These are phyloP conservation scores for Russula compacta DNA, from an alignment of 768 basidiomycete genomes.

Conservation along the genomic window DNA sequence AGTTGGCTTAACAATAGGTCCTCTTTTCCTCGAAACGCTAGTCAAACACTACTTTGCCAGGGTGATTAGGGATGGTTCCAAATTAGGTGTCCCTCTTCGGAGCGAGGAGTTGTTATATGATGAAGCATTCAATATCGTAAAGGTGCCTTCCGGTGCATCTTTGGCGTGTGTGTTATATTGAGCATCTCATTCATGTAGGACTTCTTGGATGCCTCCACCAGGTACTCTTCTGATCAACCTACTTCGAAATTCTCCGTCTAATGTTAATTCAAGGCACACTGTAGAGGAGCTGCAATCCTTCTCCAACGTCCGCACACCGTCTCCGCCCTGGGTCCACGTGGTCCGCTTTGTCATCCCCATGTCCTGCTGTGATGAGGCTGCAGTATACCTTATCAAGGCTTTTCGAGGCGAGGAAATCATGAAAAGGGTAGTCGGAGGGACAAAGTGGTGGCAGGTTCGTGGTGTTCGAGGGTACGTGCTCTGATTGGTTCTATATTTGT, in stretches of 20 bases:
- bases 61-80: slow-evolving; percentile 22
- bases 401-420: slow-evolving; percentile 77
- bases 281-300: slow-evolving; percentile 80
- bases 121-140: slow-evolving; percentile 66
- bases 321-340: slow-evolving; percentile 77
- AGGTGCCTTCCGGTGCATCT: slow-evolving; percentile 36
- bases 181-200: slow-evolving; percentile 32
- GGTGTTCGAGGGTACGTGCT: slow-evolving; percentile 60
- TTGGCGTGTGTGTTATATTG: neutral
- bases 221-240: slow-evolving; percentile 35
- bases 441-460: slow-evolving; percentile 97
- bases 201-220: slow-evolving; percentile 66
- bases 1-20: slow-evolving; percentile 58
- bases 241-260: neutral
- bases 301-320: slow-evolving; percentile 71
- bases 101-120: slow-evolving; percentile 77
- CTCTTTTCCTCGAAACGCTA: slow-evolving; percentile 66
- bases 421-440: slow-evolving; percentile 70
- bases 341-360: slow-evolving; percentile 65
- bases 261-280: slow-evolving; percentile 47
- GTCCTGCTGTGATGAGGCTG: slow-evolving; percentile 66
- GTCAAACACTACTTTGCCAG: slow-evolving; percentile 79
- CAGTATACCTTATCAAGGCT: slow-evolving; percentile 59
- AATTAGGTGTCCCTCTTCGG: slow-evolving; percentile 30
- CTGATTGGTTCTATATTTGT: neutral